Base-by-base conservation (phyloP, 768 basidiomycete species). In the Chalciporus chontae region DNA sequence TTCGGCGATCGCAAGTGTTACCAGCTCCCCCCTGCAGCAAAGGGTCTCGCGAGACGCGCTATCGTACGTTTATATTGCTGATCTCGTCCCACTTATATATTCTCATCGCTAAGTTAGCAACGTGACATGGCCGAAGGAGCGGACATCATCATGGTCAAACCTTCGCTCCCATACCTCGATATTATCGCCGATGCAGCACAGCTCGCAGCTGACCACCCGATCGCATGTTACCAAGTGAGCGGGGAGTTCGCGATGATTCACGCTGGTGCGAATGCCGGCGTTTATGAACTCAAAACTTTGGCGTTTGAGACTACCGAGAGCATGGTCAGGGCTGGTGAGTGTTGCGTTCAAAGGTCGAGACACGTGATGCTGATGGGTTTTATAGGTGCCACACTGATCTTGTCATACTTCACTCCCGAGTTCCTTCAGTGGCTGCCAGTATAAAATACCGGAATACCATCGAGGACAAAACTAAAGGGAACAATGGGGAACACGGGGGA, bases 71-170 rank as follows among this genome's bases (percentile, higher is more conserved):
- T 45, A 24, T 47, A 17, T 37, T 13, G 10, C 10, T 31, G 23
- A 11, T 10, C 31, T 3, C 11, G 2, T 23, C 26, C n/a, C 23
- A 8, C 19, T 31, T 47, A 34, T 21, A 34, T 21, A 19, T 40
- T 37, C 52, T 47, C 40, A 48, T 51, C 23, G 18, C 23, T 40
- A 26, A 48, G 26, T 34, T 61, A 97, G 94, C 75, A 83, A 76
- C 88, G 96, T 32, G 96, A 99, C 67, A 76, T 80, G 0, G 71
- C 63, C 8, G 96, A 98, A 73, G 96, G 96, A 17, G 96, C 96
- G 15, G 96, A 99, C 65, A 90, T 99, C 62, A 84, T 99, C 66
- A 98, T 99, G 94, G 93, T 99, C 65, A 99, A 99, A 66, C 96
- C 96, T 17, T 80, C 93, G 0, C 70, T 98, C 52, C 94, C 96